Base-by-base conservation (phyloP, 805 yeast genomes). In the Cyberlindnera nakhonratchasimensis region DNA sequence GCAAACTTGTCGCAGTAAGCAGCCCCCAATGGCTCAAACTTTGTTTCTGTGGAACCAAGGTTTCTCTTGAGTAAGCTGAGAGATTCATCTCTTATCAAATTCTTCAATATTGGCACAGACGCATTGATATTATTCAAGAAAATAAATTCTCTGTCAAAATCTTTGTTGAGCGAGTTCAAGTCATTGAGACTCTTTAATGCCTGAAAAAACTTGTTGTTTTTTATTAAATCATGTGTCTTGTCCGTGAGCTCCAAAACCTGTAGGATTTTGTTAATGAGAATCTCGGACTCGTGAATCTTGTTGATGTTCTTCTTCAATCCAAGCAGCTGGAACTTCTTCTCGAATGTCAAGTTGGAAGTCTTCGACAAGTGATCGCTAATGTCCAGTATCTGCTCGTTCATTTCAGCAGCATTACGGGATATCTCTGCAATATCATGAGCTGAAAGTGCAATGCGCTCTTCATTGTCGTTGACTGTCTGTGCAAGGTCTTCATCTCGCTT, bases 181-280 rank as follows among this genome's bases (percentile, higher is more conserved):
- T 82, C 88, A 46, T 88, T 90, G 39, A 89, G 67, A 51, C 84
- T 77, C 61, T 88, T 87, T 53, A 93, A 75, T 0, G 97, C 97
- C 46, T 85, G 85, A 60, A 87, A 90, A 53, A 86, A 86, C 52
- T 82, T 80, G 53, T 80, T 79, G 45, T 78, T 79, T 40, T 80
- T 76, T 47, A 88, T 83, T 57, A 90, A 68, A 29, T 86, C 90
- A 58, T 88, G 87, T 37, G 89, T 86, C 55, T 81, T 85, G 63
- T 89, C 90, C 13, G 95, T 85, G 52, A 85, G 74, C 56, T 90
- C 96, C 42, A 91, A 70, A 9, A 90, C 90, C 50, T 84, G 88
- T 19, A 90, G 69, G 51, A 95, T 84, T 37, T 80, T 72, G 41
- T 75, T 78, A 26, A 91, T 76, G 17, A 87, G 79, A 29, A 75